Evolutionary conservation across 2,329 filamentous ascomycete species (phyloP), one percentile per base, ranked within the genome.

Genomic region (Penicillium sp.): DNA sequence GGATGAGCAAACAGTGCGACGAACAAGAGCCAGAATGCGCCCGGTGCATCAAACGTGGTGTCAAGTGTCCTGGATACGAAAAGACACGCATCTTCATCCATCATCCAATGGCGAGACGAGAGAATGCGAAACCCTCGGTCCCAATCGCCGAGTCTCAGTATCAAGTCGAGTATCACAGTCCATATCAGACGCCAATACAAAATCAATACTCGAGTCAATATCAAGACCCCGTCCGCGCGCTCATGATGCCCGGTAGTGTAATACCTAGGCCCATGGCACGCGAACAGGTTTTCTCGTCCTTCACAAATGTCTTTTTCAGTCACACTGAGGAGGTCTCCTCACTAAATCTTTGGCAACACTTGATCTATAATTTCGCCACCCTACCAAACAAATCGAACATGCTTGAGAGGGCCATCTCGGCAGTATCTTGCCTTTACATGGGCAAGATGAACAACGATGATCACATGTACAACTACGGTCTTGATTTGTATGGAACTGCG

Each of bases 21-120:
- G 42, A 58, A 43, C 38, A 48, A 28, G 53, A 58, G 22, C 56
- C 56, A 25, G 56, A 58, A 42, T 58, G 56, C 41, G 37, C 37
- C 10, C 50, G 51, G 3, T 58, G 56, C 45, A 50, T 58, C 22
- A 58, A 58, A 17, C 51, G 51, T 6, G 56, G 51, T 10, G 53
- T 54, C 17, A 37, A 58, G 14, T 58, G 56, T 31, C 56, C 53
- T 20, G 56, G 56, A 11, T 58, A 58, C 25, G 50, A 54, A 42
- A 58, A 54, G 39, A 52, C 50, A 14, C 48, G 56, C 22, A 42
- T 54, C 34, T 58, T 54, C 38, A 43, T 58, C 42, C 41, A 58
- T 22, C 50, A 58, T 48, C 49, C 42, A 5, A 25, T 28, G 34
- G 42, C 28, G 6, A 35, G 51, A 49, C 31, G 43, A n/a, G 42